phyloP scores from a whole-genome alignment of 2,329 filamentous ascomycete species.

The Diplodia scrobiculata region DNA sequence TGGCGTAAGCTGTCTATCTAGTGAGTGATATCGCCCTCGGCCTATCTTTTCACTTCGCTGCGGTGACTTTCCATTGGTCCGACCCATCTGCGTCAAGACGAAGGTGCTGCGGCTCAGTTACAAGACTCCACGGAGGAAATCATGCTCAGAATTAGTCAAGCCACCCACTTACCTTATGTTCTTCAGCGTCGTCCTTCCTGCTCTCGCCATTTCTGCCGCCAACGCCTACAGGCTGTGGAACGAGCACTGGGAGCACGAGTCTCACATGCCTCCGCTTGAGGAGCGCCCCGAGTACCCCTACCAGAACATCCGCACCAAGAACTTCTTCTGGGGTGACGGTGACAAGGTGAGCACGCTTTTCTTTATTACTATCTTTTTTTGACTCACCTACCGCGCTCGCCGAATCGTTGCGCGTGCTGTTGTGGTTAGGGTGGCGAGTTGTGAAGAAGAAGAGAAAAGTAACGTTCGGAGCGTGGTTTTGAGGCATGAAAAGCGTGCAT shows the following conservation, averaged over 20 bases:
- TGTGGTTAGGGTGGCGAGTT: neutral
- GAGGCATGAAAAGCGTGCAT: neutral
- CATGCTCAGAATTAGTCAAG: neutral
- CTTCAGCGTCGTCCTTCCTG: slow-evolving; percentile 71
- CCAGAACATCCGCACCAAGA: slow-evolving; percentile 97
- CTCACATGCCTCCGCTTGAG: slow-evolving; percentile 80
- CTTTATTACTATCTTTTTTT: neutral
- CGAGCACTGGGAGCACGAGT: slow-evolving; percentile 96
- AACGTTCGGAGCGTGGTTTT: neutral
- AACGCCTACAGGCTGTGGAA: slow-evolving; percentile 93
- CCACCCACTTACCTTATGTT: slow-evolving; percentile 9
- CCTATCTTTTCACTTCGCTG: neutral
- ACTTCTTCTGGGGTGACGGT: slow-evolving; percentile 91
- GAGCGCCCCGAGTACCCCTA: slow-evolving; percentile 93
- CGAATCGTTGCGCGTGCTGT: neutral
- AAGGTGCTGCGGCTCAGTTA: neutral
- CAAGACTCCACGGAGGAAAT: neutral
- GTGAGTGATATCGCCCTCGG: slow-evolving; percentile 59
- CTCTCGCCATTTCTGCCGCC: slow-evolving; percentile 67
- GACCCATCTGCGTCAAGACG: no score
- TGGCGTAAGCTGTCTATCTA: slow-evolving; percentile 97
- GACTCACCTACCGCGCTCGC: neutral
- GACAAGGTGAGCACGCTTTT: slow-evolving; percentile 71
- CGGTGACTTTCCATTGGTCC: neutral
- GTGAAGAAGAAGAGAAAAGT: neutral